Base-by-base conservation (phyloP, 1,284 basidiomycete species). In the Vanrija sp. region DNA sequence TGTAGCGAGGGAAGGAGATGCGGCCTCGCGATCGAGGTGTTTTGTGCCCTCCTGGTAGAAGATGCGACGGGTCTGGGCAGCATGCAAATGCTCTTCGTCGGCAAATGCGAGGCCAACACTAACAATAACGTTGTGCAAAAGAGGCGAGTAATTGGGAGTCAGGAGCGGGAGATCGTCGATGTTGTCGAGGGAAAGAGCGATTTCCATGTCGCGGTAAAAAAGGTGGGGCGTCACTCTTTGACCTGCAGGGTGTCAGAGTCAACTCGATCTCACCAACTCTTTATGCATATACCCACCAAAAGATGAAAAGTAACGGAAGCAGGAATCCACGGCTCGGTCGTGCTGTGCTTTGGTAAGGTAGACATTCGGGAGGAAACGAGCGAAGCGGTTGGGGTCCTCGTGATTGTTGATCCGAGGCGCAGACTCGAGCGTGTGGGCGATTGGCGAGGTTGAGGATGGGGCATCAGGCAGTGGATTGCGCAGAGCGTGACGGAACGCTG, bases 81-180 rank as follows among this genome's bases (percentile, higher is more conserved):
- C 78, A 9, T 80, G 76, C 38, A 85, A 75, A 19, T 71, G 63
- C 1, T 57, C 81, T 43, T 85, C 80, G 51, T 85, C 82, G 3
- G 83, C 81, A 63, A 83, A 86, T 0, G 82, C 80, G 0, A 82
- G 76, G 1, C 82, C 84, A 23, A 88, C 72, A 1, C 85, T 78
- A 8, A 88, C 74, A 0, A 86, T 73, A 4, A 83, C 79, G 63
- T 87, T 87, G 73, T 88, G 86, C 3, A 87, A 77, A 78, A 87
- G 83, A 0, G 85, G 85, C 1, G 84, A 85, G 72, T 87, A 88
- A 61, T 85, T 82, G 0, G 83, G 78, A 0, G 82, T 81, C 29
- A 56, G 42, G 6, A 52, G 43, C 0, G 62, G 55, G 9, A 58
- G 51, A 8, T 58, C 54, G 5, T 39, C 19, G 49, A 80, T 80